These are phyloP conservation scores for Olyra latifolia DNA, from an alignment of 176 grass and related monocot species.

Conservation along the genomic window DNA sequence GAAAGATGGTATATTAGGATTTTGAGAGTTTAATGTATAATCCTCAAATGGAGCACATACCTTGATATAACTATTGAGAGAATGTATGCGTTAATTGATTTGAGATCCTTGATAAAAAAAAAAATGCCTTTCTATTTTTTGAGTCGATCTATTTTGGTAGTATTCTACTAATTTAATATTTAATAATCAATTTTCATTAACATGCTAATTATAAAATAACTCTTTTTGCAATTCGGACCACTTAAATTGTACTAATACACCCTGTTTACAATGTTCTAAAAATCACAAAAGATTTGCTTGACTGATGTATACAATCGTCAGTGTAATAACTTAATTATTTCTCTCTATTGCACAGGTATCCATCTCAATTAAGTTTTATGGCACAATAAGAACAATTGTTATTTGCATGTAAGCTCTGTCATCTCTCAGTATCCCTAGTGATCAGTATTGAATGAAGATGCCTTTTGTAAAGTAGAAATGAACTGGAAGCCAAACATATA, in stretches of 20 bases:
- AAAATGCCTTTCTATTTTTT: background rate
- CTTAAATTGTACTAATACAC: background rate
- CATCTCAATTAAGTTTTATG: background rate
- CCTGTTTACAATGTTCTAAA: background rate
- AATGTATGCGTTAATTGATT: background rate
- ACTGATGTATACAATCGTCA: background rate
- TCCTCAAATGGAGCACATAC: background rate
- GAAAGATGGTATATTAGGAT: background rate
- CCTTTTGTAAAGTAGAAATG: background rate
- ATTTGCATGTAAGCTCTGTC: background rate
- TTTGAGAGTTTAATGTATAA: background rate
- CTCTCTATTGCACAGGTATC: background rate
- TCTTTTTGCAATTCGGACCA: background rate
- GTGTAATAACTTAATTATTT: background rate
- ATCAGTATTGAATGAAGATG: background rate
- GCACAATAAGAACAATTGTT: background rate
- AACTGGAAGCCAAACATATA: background rate
- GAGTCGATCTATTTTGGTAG: background rate
- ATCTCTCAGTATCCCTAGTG: background rate
- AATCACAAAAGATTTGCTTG: background rate
- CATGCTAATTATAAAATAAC: background rate
- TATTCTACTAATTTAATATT: background rate
- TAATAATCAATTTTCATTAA: background rate
- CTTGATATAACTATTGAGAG: background rate
- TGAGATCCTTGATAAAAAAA: background rate